Base-by-base conservation (phyloP, 768 basidiomycete genomes). In the Pilatotrama ljubarskyi region DNA sequence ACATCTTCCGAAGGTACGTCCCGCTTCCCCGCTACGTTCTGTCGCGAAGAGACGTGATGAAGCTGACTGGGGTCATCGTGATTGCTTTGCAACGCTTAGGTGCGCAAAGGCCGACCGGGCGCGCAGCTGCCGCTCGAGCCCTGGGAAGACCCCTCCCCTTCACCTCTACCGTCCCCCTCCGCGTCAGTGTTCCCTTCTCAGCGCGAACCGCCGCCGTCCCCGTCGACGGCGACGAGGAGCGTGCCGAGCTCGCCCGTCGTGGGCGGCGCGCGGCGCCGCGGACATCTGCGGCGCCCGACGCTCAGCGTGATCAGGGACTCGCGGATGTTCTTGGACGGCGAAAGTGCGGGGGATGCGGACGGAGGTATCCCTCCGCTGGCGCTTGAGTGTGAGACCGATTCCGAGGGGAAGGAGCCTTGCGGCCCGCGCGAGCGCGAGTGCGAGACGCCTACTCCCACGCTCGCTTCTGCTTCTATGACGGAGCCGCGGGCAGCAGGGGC, bases 121-220 rank as follows among this genome's bases (percentile, higher is more conserved):
- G 79, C 78, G 43, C 75, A 70, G 18, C 61, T 79, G 44, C 78
- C 78, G 10, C 69, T 77, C 36, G 78, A 79, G 38, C 78, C 78
- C 24, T 79, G 78, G 78, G 63, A 70, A 54, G 54, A 72, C 43
- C 68, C 29, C 18, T 40, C 29, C 29, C 29, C 29, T 32, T 10
- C 29, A 10, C 29, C 29, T 32, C 29, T 32, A 32, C 29, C n/a
- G 10, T 32, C 29, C 4, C 4, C 29, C 29, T 32, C 29, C 5
- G 29, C 29, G 10, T 32, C 10, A 4, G 5, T 10, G 10, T 32
- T 10, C 4, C 29, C 10, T 10, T 32, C 29, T 10, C 29, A 32
- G 10, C 29, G 43, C 49, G 51, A 26, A 29, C 57, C 32, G 29
- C 57, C 32, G 29, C 48, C 56, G 6, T 43, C 36, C 26, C 51